Evolutionary conservation across 2,329 filamentous ascomycete species (phyloP).

Genomic region (Mycosphaerella sp.): DNA sequence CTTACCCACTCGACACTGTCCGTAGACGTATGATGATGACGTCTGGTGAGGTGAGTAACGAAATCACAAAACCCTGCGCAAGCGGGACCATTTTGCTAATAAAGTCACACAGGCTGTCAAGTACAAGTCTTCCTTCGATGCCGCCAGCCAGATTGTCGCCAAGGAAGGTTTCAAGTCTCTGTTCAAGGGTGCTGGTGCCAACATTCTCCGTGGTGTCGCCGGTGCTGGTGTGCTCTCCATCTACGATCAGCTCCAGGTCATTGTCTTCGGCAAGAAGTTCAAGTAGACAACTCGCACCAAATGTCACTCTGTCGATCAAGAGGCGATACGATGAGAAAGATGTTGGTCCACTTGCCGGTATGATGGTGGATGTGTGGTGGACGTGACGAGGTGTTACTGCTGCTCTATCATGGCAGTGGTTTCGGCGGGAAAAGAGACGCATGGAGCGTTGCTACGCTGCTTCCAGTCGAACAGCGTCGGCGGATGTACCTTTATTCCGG

Average conservation of each 20-base stretch:
- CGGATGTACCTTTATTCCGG: conserved; percentile 30
- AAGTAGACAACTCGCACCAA: conserved; percentile 46
- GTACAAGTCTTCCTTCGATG: conserved; percentile 96
- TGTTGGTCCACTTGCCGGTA: conserved; percentile 29
- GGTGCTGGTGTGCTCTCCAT: conserved; percentile 99
- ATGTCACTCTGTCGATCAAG: conserved; percentile 11
- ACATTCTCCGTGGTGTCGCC: conserved; percentile 99
- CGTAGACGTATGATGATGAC: conserved; percentile 99
- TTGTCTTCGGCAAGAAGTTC: conserved; percentile 99
- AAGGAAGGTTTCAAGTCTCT: conserved; percentile 97
- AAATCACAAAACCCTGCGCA: not conserved
- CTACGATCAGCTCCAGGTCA: conserved; percentile 99
- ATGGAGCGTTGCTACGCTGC: conserved; percentile 18
- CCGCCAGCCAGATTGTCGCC: conserved; percentile 92
- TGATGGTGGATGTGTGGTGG: conserved; percentile 31
- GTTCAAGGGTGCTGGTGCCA: conserved; percentile 99
- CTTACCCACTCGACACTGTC: conserved; percentile 99
- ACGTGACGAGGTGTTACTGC: conserved; percentile 15
- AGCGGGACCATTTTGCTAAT: not conserved
- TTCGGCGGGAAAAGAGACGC: conserved; percentile 19
- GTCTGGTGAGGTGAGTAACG: conserved; percentile 57
- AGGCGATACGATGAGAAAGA: conserved; percentile 16
- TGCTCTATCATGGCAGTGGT: conserved; percentile 24
- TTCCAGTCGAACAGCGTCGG: conserved; percentile 21
- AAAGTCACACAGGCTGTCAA: conserved; percentile 81